Percentiles rank a stretch among this genome's conserved stretches.
These are phyloP conservation scores for Diplosphaera chodatii DNA, from an alignment of 139 green algal species.

Conservation along the genomic window DNA sequence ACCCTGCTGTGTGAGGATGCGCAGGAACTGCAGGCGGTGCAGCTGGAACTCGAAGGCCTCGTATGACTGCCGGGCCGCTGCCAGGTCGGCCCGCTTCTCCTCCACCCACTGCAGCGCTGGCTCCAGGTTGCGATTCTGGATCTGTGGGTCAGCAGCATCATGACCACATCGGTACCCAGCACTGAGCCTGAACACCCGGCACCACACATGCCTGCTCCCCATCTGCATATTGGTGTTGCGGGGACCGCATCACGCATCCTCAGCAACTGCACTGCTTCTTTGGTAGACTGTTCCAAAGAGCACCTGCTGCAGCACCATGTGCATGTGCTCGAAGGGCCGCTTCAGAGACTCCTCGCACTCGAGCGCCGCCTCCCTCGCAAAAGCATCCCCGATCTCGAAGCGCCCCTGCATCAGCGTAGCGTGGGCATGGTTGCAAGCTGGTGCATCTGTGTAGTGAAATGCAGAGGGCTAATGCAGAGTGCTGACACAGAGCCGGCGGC, in stretches of 20 bases:
- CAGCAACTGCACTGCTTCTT: no score
- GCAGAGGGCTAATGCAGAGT: no score
- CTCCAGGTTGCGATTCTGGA: slow-evolving; percentile 48
- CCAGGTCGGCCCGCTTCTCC: slow-evolving; percentile 46
- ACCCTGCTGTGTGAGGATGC: slow-evolving; percentile 47
- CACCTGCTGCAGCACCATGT: slow-evolving; percentile 73
- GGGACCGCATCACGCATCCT: no score
- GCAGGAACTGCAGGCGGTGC: slow-evolving; percentile 76
- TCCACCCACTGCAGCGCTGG: slow-evolving; percentile 79
- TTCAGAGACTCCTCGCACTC: slow-evolving; percentile 34
- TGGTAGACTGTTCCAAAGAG: no score
- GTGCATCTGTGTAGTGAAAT: no score
- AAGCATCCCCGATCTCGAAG: slow-evolving; percentile 53
- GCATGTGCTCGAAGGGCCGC: slow-evolving; percentile 65
- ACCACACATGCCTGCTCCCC: no score
- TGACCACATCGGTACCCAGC: no score
- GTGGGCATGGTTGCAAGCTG: no score
- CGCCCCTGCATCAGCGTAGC: slow-evolving; percentile 55
- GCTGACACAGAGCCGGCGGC: no score
- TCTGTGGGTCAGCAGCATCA: no score
- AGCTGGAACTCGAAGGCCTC: slow-evolving; percentile 77
- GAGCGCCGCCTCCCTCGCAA: slow-evolving; percentile 72
- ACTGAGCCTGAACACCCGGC: no score
- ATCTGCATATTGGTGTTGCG: no score
- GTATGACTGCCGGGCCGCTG: neutral